Percentiles rank a stretch among this genome's conserved stretches.
Conservation (phyloP, 2,329 filamentous ascomycete genomes). For the Rhytidhysteron rufulum region DNA sequence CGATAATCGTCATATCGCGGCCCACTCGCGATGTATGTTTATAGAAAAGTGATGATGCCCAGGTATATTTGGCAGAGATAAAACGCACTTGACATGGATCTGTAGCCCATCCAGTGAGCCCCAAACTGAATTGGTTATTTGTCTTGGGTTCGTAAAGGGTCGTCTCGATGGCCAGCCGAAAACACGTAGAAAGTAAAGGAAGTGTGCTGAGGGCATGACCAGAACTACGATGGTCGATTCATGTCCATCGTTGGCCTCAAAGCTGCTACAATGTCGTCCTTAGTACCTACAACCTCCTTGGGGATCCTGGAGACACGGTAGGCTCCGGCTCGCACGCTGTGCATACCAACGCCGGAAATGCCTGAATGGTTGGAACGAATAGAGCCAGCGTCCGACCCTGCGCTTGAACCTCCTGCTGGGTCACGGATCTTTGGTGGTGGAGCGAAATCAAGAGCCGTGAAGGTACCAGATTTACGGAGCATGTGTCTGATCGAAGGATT, state of each 20-base stretch:
- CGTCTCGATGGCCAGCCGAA: not conserved
- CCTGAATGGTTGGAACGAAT: constrained; percentile 70
- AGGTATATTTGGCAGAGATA: not conserved
- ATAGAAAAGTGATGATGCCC: not conserved
- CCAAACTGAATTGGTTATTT: not conserved
- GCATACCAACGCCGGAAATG: constrained; percentile 65
- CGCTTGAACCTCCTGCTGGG: constrained; percentile 25
- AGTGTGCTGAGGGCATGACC: not conserved
- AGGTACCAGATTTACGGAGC: constrained; percentile 73
- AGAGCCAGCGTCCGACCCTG: constrained; percentile 42
- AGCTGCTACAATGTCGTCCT: constrained; percentile 60
- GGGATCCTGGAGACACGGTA: constrained; percentile 85
- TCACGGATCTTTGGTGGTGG: constrained; percentile 69
- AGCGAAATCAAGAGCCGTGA: constrained; percentile 77
- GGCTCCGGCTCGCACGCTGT: constrained; percentile 74
- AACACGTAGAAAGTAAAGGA: not conserved
- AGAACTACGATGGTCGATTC: constrained; percentile 23
- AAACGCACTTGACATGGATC: too few species aligned
- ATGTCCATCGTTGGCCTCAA: constrained; percentile 57
- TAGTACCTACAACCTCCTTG: constrained; percentile 74
- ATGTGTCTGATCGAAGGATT: constrained; percentile 50
- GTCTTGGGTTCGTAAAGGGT: not conserved
- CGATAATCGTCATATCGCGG: not conserved
- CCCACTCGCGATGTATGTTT: not conserved
- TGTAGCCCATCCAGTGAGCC: not conserved